A percentile compares a stretch with the other conserved stretches of the same genome.
Evolutionary conservation across 352 stramenopile genomes (phyloP).

Genomic region (Phytophthora megakarya): DNA sequence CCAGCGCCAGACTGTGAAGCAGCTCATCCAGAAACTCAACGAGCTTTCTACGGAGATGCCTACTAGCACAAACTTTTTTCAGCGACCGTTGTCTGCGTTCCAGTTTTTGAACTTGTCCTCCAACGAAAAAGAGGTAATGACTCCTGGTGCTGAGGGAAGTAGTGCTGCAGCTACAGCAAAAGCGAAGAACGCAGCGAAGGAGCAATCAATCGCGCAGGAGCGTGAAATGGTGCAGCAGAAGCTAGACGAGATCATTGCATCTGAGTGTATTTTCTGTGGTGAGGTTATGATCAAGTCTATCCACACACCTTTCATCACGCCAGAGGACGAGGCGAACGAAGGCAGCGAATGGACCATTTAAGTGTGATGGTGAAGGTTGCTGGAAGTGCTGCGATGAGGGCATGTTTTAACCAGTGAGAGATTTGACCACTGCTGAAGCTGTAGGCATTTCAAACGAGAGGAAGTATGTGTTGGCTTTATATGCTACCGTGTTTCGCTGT

Average conservation of each 20-base stretch:
- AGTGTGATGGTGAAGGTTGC: slow-evolving; percentile 19
- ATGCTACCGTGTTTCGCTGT: slow-evolving; percentile 5
- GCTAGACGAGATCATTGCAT: slow-evolving; percentile 94
- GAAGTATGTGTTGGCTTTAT: slow-evolving; percentile 31
- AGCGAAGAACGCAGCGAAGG: slow-evolving; percentile 67
- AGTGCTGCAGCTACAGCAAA: slow-evolving; percentile 51
- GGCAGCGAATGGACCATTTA: slow-evolving; percentile 86
- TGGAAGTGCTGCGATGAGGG: not conserved
- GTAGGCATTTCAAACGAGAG: slow-evolving; percentile 16
- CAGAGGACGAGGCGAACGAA: slow-evolving; percentile 83
- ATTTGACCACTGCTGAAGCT: slow-evolving; percentile 4
- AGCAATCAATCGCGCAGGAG: slow-evolving; percentile 82
- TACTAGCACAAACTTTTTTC: slow-evolving; percentile 77
- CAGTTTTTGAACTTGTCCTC: slow-evolving; percentile 70
- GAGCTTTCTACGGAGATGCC: slow-evolving; percentile 84
- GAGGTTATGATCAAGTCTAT: slow-evolving; percentile 97
- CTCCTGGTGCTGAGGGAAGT: slow-evolving; percentile 44
- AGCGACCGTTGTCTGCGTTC: slow-evolving; percentile 61
- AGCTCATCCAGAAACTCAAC: slow-evolving; percentile 88
- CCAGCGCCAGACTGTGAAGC: slow-evolving; percentile 89
- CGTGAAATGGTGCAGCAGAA: slow-evolving; percentile 92
- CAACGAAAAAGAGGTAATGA: slow-evolving; percentile 76
- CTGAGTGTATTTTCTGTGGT: slow-evolving; percentile 94
- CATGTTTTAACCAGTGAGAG: not conserved
- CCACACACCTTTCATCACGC: slow-evolving; percentile 90